phyloP scores from a whole-genome alignment of 805 yeast species.

The Blastobotrys chiropterorum region DNA sequence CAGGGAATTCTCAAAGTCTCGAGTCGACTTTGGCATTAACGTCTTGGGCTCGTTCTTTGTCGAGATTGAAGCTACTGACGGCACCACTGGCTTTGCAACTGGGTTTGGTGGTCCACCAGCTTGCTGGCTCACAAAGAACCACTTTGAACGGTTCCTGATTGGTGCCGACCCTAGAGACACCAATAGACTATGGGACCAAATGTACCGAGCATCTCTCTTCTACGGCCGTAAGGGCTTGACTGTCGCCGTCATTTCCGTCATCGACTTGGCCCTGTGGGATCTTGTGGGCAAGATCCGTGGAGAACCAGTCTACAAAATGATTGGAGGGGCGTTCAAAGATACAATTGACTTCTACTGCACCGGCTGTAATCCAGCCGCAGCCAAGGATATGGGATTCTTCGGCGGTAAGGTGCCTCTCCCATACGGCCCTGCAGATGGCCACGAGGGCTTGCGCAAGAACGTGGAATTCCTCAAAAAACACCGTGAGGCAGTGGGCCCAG shows the following conservation, averaged over 20 bases:
- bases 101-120: slow-evolving; percentile 50
- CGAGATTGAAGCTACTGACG: slow-evolving; percentile 43
- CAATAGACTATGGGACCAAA: slow-evolving; percentile 42
- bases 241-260: slow-evolving; percentile 42
- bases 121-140: slow-evolving; percentile 42
- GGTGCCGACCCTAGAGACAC: slow-evolving; percentile 45
- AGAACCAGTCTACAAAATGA: slow-evolving; percentile 47
- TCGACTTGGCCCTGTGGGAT: slow-evolving; percentile 48
- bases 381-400: slow-evolving; percentile 47
- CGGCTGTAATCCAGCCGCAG: slow-evolving; percentile 43
- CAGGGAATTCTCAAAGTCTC: slow-evolving; percentile 39
- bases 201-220: slow-evolving; percentile 45
- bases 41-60: slow-evolving; percentile 46
- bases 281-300: slow-evolving; percentile 43
- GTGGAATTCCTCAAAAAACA: slow-evolving; percentile 41
- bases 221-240: slow-evolving; percentile 47
- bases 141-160: slow-evolving; percentile 40
- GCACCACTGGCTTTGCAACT: slow-evolving; percentile 45
- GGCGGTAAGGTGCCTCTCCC: slow-evolving; percentile 50
- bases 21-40: slow-evolving; percentile 47
- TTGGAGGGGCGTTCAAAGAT: slow-evolving; percentile 45
- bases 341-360: slow-evolving; percentile 45
- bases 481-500: slow-evolving; percentile 44
- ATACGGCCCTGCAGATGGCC: slow-evolving; percentile 47
- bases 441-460: slow-evolving; percentile 39